Evolutionary conservation across 225 moss, liverwort and hornwort genomes (phyloP), one percentile per base, ranked within the genome.

Genomic region (Pseudoscleropodium purum): DNA sequence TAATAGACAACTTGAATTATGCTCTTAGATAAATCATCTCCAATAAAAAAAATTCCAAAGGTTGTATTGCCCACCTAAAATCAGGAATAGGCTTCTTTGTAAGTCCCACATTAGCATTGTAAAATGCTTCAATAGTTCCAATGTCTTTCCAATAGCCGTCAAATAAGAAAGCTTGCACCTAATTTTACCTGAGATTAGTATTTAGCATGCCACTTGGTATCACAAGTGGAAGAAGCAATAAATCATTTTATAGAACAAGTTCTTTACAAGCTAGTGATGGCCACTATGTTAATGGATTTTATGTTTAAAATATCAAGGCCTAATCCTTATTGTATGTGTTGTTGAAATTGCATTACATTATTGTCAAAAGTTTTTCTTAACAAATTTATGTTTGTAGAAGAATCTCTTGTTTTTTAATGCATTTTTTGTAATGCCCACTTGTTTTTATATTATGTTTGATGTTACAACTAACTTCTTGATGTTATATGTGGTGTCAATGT

Each of bases 81-180:
- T 98, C 88, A 33, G 96, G 97, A 82, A 94, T 82, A 21, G 93
- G 95, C 83, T 96, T 98, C 90, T 98, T 98, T 30, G 98, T 97
- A 39, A 96, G 95, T 82, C 92, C 95, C 84, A 98, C 93, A 77
- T 98, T 98, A 41, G 98, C 98, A 77, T 97, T 98, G 87, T 98
- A 98, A 88, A 97, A 98, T 15, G 97, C 95, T 90, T 98, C 92
- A 39, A 98, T 97, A 75, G 98, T 97, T 86, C 98, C 98, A 79
- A 98, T 98, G 87, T 98, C 97, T 90, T 98, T 95, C 98, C 97
- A 98, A 68, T 97, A 98, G 43, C 96, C 98, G 91, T 98, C 96
- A 81, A 96, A 98, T 65, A 98, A 87, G 60, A 92, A 97, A 36
- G 98, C 98, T 90, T 98, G 98, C 56, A 94, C 92, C 94, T 94